Base-by-base conservation (phyloP, 1,284 basidiomycete species). In the Golubevia sp. region DNA sequence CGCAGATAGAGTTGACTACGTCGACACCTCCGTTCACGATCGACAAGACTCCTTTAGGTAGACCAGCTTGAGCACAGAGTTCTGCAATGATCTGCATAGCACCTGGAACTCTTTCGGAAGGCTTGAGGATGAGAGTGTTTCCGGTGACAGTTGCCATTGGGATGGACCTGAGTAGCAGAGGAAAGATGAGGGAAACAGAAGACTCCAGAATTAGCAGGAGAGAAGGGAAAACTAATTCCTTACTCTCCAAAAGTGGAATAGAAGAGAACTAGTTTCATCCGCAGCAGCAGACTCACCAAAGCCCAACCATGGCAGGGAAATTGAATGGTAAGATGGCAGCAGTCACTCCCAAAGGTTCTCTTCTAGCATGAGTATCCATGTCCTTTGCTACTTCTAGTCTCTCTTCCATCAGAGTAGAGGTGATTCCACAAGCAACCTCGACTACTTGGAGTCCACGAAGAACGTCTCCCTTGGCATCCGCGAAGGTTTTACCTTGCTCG, bases 61-160 rank as follows among this genome's bases (percentile, higher is more conserved):
- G 62, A 63, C 86, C 92, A 85, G 95, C 94, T 65, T 89, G 89
- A 83, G 92, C 89, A 79, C 92, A 94, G 4, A 98, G 88, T 84
- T 98, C 95, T 49, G 94, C 93, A 73, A 99, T 94, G 70, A 99
- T 96, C 92, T 97, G 95, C 18, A 93, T 91, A 7, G 96, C 96
- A 65, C 94, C 95, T 21, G 96, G 96, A 80, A 97, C 95, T 27
- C 96, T 90, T 85, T 98, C 96, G 1, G 93, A 96, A 21, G 96
- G 96, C 84, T 99, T 99, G 73, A 98, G 86, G 68, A 99, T 88
- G 54, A 98, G 88, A 0, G 96, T 95, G 84, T 99, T 99, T 57
- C 96, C 94, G 3, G 92, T 93, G n/a, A 91, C 90, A 25, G 90
- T 87, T 15, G 93, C 92, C 71, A 79, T 77, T 51, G 75, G 74